Percentiles rank a stretch among this genome's conserved stretches.
phyloP scores from a whole-genome alignment of 2,329 filamentous ascomycete species.

The Cladosporium sp. region DNA sequence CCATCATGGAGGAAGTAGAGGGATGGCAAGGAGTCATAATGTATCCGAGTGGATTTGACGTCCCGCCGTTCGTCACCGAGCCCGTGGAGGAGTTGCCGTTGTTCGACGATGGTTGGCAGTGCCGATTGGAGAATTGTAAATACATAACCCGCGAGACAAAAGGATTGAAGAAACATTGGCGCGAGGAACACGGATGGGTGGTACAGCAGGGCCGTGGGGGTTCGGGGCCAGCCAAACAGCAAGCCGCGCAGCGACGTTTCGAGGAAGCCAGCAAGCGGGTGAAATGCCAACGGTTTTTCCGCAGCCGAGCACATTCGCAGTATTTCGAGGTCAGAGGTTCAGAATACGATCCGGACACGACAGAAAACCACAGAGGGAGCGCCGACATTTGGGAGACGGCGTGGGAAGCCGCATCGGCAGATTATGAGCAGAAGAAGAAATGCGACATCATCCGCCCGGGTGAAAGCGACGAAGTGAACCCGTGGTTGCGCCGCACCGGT shows the following conservation, averaged over 20 bases:
- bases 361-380: too few relatives aligned
- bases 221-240: background rate
- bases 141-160: background rate
- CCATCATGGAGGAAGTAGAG: background rate
- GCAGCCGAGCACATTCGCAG: background rate
- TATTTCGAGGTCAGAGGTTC: background rate
- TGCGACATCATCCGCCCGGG: too few relatives aligned
- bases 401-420: too few relatives aligned
- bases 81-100: background rate
- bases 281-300: background rate
- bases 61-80: background rate
- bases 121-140: background rate
- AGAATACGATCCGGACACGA: too few relatives aligned
- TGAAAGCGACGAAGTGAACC: too few relatives aligned
- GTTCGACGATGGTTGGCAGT: background rate
- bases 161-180: background rate
- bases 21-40: background rate
- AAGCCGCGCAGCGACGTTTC: background rate
- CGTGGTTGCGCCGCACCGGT: too few relatives aligned
- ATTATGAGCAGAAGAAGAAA: too few relatives aligned
- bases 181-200: background rate
- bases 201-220: background rate
- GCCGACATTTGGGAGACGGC: too few relatives aligned
- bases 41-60: background rate
- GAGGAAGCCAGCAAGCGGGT: background rate